Conservation (phyloP, 2,329 filamentous ascomycete species). For the Ophiostoma montium region DNA sequence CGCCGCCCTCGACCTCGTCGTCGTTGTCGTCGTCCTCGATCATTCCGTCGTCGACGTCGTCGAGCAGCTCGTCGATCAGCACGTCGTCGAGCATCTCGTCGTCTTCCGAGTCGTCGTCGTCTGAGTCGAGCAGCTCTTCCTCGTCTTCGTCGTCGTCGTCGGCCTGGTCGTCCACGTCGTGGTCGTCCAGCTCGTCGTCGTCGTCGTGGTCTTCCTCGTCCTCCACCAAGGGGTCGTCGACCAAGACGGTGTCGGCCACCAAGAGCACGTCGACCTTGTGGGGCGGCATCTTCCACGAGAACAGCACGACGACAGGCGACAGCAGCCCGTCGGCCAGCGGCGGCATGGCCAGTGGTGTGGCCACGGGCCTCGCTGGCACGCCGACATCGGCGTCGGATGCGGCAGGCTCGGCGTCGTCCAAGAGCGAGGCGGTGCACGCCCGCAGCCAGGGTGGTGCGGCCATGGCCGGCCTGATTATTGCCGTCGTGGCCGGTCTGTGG, state of each 20-base stretch:
- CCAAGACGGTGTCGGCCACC: background rate
- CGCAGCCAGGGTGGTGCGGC: constrained; percentile 34
- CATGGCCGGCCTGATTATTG: constrained; percentile 39
- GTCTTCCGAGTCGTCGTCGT: constrained; percentile 17
- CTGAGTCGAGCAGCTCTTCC: constrained; percentile 18
- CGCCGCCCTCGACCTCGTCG: background rate
- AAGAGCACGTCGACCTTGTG: constrained; percentile 16
- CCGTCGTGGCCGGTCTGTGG: constrained; percentile 37
- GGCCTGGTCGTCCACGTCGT: constrained; percentile 9
- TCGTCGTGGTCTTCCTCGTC: constrained; percentile 9
- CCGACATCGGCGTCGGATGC: constrained; percentile 2
- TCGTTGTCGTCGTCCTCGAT: background rate
- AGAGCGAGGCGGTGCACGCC: constrained; percentile 28
- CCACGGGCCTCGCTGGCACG: background rate
- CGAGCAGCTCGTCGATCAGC: constrained; percentile 9
- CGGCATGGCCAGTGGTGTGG: constrained; percentile 3
- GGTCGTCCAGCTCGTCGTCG: constrained; percentile 18
- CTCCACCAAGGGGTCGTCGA: constrained; percentile 6
- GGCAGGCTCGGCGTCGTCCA: constrained; percentile 15
- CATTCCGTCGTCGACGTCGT: background rate
- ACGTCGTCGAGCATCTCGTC: constrained; percentile 18
- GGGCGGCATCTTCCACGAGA: constrained; percentile 42
- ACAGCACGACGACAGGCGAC: constrained; percentile 17
- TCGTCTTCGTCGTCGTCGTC: constrained; percentile 17
- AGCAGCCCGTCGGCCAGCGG: background rate